These are phyloP conservation scores for Pleurotus salmoneostramineus DNA, from an alignment of 768 basidiomycete genomes.

Conservation along the genomic window DNA sequence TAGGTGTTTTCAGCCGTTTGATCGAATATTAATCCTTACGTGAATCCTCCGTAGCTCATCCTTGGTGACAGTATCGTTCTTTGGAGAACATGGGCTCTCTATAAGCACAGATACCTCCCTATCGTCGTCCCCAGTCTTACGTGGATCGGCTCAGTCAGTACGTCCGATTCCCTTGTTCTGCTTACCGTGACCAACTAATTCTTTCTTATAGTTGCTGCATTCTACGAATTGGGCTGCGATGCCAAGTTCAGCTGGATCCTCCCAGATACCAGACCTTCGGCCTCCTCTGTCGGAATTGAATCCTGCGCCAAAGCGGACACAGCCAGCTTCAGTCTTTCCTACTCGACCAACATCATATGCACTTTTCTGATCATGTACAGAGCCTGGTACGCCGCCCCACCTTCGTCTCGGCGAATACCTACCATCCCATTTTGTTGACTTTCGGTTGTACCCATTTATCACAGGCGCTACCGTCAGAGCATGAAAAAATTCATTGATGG, in stretches of 20 bases:
- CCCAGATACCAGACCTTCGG: constrained; percentile 18
- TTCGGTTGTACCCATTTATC: neutral
- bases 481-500: constrained; percentile 20
- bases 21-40: neutral
- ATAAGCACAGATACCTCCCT: constrained; percentile 12
- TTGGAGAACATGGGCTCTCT: constrained; percentile 25
- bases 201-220: constrained; percentile 17
- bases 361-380: constrained; percentile 23
- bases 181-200: neutral
- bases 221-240: constrained; percentile 26
- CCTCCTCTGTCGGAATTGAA: constrained; percentile 18
- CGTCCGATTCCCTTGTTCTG: neutral
- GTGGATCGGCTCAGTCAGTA: constrained; percentile 23
- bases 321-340: constrained; percentile 25
- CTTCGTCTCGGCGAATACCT: no score
- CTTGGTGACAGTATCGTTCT: constrained; percentile 26
- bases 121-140: constrained; percentile 18
- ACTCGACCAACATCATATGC: constrained; percentile 24
- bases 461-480: constrained; percentile 19
- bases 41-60: constrained; percentile 14
- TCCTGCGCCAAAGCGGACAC: constrained; percentile 22
- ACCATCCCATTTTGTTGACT: neutral
- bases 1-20: neutral
- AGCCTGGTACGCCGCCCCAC: constrained; percentile 16
- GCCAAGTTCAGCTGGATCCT: constrained; percentile 21